A percentile compares a stretch with the other conserved stretches of the same genome.
Conservation (phyloP, 768 basidiomycete species). For the Boletus fagicola region DNA sequence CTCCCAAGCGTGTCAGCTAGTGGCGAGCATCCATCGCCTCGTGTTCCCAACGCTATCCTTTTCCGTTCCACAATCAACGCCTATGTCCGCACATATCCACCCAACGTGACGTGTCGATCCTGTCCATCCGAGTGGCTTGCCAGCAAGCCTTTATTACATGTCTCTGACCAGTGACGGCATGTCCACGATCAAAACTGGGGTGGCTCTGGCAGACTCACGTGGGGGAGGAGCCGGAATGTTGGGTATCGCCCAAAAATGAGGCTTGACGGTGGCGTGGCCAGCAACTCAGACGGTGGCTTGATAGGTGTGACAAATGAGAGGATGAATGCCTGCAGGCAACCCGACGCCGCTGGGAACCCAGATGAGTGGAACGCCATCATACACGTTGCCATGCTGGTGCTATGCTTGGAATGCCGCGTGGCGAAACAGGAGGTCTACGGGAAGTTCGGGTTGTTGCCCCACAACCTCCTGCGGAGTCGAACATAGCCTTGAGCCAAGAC, state of each 20-base stretch:
- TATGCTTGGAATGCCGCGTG: conserved; percentile 12
- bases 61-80: conserved; percentile 18
- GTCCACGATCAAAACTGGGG: conserved; percentile 12
- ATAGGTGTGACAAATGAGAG: conserved; percentile 6
- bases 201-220: conserved; percentile 1
- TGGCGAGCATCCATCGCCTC: conserved; percentile 16
- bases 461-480: background rate
- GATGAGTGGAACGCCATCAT: conserved; percentile 16
- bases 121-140: background rate
- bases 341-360: conserved; percentile 15
- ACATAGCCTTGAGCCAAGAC: conserved; percentile 3
- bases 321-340: conserved; percentile 10
- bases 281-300: conserved; percentile 19
- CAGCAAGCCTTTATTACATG: conserved; percentile 2
- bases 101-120: conserved; percentile 25
- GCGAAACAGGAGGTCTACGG: conserved; percentile 9
- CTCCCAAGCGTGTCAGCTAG: conserved; percentile 8
- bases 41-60: conserved; percentile 14
- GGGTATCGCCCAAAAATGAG: background rate
- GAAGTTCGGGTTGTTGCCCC: background rate
- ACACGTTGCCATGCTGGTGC: conserved; percentile 7
- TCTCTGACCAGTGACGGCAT: conserved; percentile 17
- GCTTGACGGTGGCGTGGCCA: conserved; percentile 8
- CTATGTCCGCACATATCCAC: conserved; percentile 18
- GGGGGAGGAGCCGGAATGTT: background rate